These are phyloP conservation scores for Phytophthora podocarpi DNA, from an alignment of 352 stramenopile species.

Conservation along the genomic window DNA sequence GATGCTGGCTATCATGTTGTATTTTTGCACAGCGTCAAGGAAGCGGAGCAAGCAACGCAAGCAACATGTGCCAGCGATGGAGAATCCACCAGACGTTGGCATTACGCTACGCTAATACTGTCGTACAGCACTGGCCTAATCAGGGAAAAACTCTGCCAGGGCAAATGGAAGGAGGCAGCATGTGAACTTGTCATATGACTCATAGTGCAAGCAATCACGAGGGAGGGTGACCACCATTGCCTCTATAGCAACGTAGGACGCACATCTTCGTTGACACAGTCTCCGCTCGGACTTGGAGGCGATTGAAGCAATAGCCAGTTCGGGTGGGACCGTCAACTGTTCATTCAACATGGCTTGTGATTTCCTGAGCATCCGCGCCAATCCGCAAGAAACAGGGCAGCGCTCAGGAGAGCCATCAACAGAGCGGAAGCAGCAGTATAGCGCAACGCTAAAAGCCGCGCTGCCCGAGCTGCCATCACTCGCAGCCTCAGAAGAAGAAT, in stretches of 20 bases:
- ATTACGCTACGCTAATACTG: constrained; percentile 16
- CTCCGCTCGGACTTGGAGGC: no score
- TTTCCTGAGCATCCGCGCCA: constrained; percentile 10
- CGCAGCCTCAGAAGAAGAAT: constrained; percentile 11
- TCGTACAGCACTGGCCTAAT: constrained; percentile 4
- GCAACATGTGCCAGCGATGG: constrained; percentile 10
- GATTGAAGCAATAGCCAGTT: constrained; percentile 6
- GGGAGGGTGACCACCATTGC: no score
- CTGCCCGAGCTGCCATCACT: constrained; percentile 1
- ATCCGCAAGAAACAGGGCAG: constrained; percentile 37
- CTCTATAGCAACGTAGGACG: no score
- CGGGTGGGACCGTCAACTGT: not conserved
- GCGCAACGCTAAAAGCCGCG: not conserved
- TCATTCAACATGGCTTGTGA: constrained; percentile 24
- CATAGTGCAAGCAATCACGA: no score
- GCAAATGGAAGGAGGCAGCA: no score
- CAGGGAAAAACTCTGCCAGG: constrained; percentile 1
- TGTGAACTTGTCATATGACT: no score
- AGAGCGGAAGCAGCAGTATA: constrained; percentile 12
- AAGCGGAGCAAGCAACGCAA: constrained; percentile 1
- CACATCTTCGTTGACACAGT: no score
- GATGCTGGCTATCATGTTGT: not conserved
- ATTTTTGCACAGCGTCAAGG: not conserved
- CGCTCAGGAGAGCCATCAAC: constrained; percentile 21
- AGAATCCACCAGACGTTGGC: constrained; percentile 16